phyloP scores from a whole-genome alignment of 345 rosid genomes.

The Acer negundo region DNA sequence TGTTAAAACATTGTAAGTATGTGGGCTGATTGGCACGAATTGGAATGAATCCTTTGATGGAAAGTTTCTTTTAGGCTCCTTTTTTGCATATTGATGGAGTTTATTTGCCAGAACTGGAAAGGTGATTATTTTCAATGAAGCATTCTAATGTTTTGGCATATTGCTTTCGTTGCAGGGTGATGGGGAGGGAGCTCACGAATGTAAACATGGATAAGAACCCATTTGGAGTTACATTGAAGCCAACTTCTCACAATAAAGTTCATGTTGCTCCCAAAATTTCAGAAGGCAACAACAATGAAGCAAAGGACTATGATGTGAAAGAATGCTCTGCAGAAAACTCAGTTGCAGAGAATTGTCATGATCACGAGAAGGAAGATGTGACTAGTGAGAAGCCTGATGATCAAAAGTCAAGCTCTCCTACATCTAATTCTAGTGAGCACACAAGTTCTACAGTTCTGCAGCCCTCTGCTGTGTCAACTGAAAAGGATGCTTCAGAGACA shows the following conservation, averaged over 20 bases:
- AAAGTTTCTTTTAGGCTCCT: background rate
- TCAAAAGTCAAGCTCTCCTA: slow-evolving; percentile 36
- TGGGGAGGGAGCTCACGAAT: slow-evolving; percentile 73
- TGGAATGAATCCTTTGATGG: background rate
- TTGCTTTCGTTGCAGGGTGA: slow-evolving; percentile 46
- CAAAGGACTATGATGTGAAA: slow-evolving; percentile 60
- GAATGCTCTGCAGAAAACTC: slow-evolving; percentile 47
- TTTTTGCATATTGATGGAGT: background rate
- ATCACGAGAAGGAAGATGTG: slow-evolving; percentile 39
- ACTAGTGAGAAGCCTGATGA: slow-evolving; percentile 36
- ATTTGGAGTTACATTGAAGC: slow-evolving; percentile 39
- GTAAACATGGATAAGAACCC: slow-evolving; percentile 62
- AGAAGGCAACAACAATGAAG: slow-evolving; percentile 33
- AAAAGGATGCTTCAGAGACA: slow-evolving; percentile 40
- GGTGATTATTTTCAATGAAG: slow-evolving; percentile 9
- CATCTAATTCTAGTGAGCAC: slow-evolving; percentile 34
- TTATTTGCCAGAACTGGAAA: background rate
- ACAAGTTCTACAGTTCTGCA: slow-evolving; percentile 40
- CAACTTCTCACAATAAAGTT: slow-evolving; percentile 41
- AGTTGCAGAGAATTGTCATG: slow-evolving; percentile 32
- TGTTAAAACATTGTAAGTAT: background rate
- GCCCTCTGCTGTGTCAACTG: slow-evolving; percentile 56
- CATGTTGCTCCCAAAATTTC: slow-evolving; percentile 52
- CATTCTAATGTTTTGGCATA: slow-evolving; percentile 10
- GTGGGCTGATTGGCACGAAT: background rate